Evolutionary conservation across 305 asterid genomes (phyloP).

Genomic region (Ajuga reptans): DNA sequence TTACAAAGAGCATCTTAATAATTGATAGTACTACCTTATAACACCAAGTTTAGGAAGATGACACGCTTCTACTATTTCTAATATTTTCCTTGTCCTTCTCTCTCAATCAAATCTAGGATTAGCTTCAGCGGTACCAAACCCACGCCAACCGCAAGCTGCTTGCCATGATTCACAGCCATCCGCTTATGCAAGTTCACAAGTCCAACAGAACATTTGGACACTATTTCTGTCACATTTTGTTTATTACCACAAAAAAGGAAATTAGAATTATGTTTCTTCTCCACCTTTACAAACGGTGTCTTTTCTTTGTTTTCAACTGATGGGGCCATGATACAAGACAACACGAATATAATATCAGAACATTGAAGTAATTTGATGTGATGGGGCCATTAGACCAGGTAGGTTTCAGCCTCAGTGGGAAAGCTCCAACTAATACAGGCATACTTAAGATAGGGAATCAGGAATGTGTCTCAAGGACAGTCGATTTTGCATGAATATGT

Average conservation of each 20-base stretch:
- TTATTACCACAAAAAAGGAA: background rate
- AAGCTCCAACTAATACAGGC: background rate
- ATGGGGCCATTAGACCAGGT: background rate
- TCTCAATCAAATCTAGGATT: background rate
- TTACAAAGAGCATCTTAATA: background rate
- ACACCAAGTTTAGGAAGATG: background rate
- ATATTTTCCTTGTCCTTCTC: background rate
- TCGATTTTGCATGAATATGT: constrained; percentile 3
- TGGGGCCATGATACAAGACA: background rate
- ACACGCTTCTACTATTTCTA: background rate
- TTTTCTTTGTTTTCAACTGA: background rate
- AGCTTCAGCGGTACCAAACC: background rate
- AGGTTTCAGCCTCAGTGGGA: constrained; percentile 10
- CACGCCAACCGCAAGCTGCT: background rate
- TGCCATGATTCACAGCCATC: background rate
- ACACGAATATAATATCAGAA: background rate
- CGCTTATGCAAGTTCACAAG: background rate
- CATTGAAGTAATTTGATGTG: background rate
- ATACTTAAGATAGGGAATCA: constrained; percentile 7
- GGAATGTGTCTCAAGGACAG: background rate
- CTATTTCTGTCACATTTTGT: background rate
- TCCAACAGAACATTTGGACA: background rate
- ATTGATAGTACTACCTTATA: background rate
- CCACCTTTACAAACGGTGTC: constrained; percentile 2
- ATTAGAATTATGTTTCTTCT: background rate